Evolutionary conservation across 2,329 filamentous ascomycete species (phyloP).

Genomic region (Exophiala bonariae): DNA sequence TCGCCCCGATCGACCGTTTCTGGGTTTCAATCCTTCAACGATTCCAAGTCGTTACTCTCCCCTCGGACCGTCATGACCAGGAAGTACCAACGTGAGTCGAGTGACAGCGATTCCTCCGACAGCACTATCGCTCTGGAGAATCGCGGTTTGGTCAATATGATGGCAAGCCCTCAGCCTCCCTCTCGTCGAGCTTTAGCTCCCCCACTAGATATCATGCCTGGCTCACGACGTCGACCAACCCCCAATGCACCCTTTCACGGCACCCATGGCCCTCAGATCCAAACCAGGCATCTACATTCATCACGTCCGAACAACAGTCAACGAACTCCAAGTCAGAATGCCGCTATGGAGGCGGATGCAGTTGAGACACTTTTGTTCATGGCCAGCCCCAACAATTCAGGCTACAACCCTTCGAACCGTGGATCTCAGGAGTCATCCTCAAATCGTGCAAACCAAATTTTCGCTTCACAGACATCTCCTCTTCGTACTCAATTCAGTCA

Average conservation of each 20-base stretch:
- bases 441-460: constrained; percentile 16
- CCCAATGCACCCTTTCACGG: constrained; percentile 33
- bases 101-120: constrained; percentile 29
- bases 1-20: constrained; percentile 61
- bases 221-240: constrained; percentile 39
- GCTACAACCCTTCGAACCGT: constrained; percentile 39
- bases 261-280: constrained; percentile 12
- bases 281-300: constrained; percentile 12
- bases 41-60: constrained; percentile 49
- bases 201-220: constrained; percentile 43
- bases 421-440: constrained; percentile 27
- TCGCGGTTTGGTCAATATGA: constrained; percentile 11
- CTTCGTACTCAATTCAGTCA: constrained; percentile 24
- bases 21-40: constrained; percentile 55
- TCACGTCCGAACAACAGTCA: constrained; percentile 27
- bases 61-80: constrained; percentile 46
- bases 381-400: constrained; percentile 51
- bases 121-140: constrained; percentile 20
- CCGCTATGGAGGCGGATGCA: constrained; percentile 50
- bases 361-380: constrained; percentile 53
- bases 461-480: constrained; percentile 25
- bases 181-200: constrained; percentile 37
- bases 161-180: constrained; percentile 12
- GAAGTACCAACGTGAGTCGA: constrained; percentile 24
- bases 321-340: constrained; percentile 42